phyloP scores from a whole-genome alignment of 2,329 filamentous ascomycete species.

The Alternaria burnsii region DNA sequence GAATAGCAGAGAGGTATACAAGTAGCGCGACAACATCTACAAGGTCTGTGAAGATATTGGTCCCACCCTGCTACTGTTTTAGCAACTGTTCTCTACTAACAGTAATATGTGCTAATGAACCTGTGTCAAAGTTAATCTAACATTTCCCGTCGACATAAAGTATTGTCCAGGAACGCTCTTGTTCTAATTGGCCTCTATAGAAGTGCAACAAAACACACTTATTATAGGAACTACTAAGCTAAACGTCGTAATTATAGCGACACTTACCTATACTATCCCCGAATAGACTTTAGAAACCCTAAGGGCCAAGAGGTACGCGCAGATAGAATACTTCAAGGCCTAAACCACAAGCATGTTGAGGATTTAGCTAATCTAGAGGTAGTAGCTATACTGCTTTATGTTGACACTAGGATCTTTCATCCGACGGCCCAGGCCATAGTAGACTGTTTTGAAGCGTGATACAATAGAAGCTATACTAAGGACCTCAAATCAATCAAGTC shows the following conservation, averaged over 20 bases:
- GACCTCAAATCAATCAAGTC: constrained; percentile 15
- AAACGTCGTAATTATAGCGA: constrained; percentile 32
- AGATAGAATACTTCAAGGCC: constrained; percentile 39
- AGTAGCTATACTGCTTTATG: constrained; percentile 30
- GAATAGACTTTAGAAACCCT: constrained; percentile 35
- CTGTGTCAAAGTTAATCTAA: constrained; percentile 23
- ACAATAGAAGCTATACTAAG: constrained; percentile 27
- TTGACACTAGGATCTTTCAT: constrained; percentile 35
- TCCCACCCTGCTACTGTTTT: constrained; percentile 22
- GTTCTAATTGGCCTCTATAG: constrained; percentile 44
- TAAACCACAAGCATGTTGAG: constrained; percentile 38
- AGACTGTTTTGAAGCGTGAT: constrained; percentile 25
- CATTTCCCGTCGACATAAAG: constrained; percentile 24
- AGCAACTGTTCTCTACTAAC: background rate
- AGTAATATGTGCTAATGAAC: background rate
- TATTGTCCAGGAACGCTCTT: constrained; percentile 27
- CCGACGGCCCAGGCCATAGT: constrained; percentile 32
- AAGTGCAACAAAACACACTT: constrained; percentile 30
- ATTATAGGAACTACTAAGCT: constrained; percentile 33
- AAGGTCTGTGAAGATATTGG: constrained; percentile 39
- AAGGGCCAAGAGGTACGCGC: constrained; percentile 36
- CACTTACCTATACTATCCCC: constrained; percentile 34
- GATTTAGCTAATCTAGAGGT: constrained; percentile 32
- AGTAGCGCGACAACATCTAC: constrained; percentile 40
- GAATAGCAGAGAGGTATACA: constrained; percentile 36